Evolutionary conservation across 2,329 filamentous ascomycete genomes (phyloP), one percentile per base, ranked within the genome.

Genomic region (Colletotrichum sp.): DNA sequence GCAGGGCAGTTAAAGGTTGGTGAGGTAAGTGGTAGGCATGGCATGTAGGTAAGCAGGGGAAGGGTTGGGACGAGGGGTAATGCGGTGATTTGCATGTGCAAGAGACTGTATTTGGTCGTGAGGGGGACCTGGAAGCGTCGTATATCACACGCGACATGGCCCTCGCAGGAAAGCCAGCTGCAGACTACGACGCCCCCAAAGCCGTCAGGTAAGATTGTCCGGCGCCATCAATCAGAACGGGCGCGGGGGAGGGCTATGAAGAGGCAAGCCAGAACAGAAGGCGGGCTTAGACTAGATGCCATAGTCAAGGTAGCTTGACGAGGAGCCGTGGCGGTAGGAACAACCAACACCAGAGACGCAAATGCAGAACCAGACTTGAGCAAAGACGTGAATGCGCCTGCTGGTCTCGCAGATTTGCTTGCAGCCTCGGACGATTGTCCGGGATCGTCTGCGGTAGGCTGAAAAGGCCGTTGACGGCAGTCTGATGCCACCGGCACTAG

Each of bases 81-180:
- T 43, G 72, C 36, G 24, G 52, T 58, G 72, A 48, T 71, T 69
- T 77, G 67, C 65, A 75, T 75, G 75, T 76, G 75, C 75, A 77
- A 77, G 52, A 66, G 55, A 61, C 57, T 52, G n/a, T 13, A 70
- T 52, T 34, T 34, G 60, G 67, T 55, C 48, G 36, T 48, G 38
- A 30, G 43, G 61, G 24, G 52, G 58, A 38, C 73, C 58, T 60
- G 67, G 63, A 67, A 64, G 70, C 69, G 38, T 68, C 73, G 73
- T 67, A n/a, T 28, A 55, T 64, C 69, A 55, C 72, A 55, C 68
- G 28, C 55, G 52, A 32, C 67, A 63, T 67, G 55, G 63, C 10
- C 67, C 55, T 34, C 61, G 26, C 58, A 55, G 48, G 43, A 34
- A 30, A 26, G 24, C n/a, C 68, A 55, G 68, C 36, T 61, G 58